A percentile compares a stretch with the other conserved stretches of the same genome.
phyloP scores from a whole-genome alignment of 768 basidiomycete genomes.

The Clavulina sp. region DNA sequence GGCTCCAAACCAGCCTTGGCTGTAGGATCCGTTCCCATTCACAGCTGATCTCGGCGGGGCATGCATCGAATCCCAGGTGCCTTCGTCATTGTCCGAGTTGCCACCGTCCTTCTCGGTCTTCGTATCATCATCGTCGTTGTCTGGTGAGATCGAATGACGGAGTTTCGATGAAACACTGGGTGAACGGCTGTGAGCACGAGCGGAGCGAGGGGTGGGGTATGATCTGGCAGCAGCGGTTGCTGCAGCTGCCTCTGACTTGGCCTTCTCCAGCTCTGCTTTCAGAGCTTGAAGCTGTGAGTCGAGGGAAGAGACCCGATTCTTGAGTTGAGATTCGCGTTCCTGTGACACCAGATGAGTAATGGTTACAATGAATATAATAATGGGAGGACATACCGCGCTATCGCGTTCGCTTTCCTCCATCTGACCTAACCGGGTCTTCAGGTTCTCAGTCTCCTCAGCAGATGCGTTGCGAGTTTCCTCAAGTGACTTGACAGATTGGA shows the following conservation, averaged over 20 bases:
- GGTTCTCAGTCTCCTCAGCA: constrained; percentile 50
- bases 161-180: background rate
- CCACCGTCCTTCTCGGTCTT: background rate
- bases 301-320: constrained; percentile 44
- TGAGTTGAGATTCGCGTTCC: constrained; percentile 55
- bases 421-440: constrained; percentile 58
- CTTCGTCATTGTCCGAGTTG: constrained; percentile 13
- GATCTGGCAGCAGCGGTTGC: background rate
- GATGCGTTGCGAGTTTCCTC: constrained; percentile 49
- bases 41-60: constrained; percentile 21
- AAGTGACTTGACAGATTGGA: constrained; percentile 44
- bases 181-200: background rate
- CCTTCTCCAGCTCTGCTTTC: constrained; percentile 40
- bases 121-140: background rate
- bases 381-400: constrained; percentile 31
- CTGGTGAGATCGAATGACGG: background rate
- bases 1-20: constrained; percentile 16
- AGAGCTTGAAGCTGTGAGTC: constrained; percentile 41
- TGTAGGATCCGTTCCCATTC: constrained; percentile 14
- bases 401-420: constrained; percentile 53
- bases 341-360: constrained; percentile 16
- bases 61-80: constrained; percentile 61
- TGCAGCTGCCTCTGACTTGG: no score
- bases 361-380: background rate
- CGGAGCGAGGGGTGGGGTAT: constrained; percentile 3